Evolutionary conservation across 352 stramenopile species (phyloP), one percentile per base, ranked within the genome.

Genomic region (Phytophthora agathidicida): DNA sequence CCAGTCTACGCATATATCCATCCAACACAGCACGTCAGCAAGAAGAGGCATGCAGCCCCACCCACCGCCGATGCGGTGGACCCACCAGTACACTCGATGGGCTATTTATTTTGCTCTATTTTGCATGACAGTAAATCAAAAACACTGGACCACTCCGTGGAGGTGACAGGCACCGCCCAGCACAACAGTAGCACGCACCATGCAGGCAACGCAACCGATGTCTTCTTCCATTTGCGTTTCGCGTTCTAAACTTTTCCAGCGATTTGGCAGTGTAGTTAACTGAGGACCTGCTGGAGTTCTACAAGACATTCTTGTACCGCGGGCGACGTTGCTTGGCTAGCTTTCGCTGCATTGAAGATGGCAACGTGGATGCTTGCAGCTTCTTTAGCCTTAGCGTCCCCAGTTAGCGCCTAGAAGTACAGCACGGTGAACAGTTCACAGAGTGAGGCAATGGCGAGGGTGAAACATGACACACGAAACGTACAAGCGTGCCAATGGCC

Each of bases 401-500:
- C 68, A 19, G 55, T 56, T 7, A 86, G 46, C 14, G 75, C 69
- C 82, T 89, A n/a, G 19, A 1, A 61, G 28, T 14, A 60, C 33
- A 24, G 5, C 5, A 31, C 38, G 13, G n/a, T 9, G 5, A 30
- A 30, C 37, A 30, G 38, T 30, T 22, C 16, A 49, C 2, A 26
- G 5, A 23, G 19, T 53, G 19, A 43, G 32, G 14, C 19, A 23
- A 52, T 28, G 13, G 22, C 7, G 8, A 20, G 14, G 26, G 13
- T 23, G 11, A 5, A 54, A 41, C 7, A 53, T 45, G 36, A 23
- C 31, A 52, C 8, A 26, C 14, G 33, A 58, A 45, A 68, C 77
- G 37, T 80, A 91, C 82, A 36, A 94, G 50, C 3, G 83, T 88
- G 20, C 81, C 86, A 26, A 93, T 75, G 5, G 83, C 57, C 23